Conservation (phyloP, 2,329 filamentous ascomycete species). For the Talaromyces sp. region DNA sequence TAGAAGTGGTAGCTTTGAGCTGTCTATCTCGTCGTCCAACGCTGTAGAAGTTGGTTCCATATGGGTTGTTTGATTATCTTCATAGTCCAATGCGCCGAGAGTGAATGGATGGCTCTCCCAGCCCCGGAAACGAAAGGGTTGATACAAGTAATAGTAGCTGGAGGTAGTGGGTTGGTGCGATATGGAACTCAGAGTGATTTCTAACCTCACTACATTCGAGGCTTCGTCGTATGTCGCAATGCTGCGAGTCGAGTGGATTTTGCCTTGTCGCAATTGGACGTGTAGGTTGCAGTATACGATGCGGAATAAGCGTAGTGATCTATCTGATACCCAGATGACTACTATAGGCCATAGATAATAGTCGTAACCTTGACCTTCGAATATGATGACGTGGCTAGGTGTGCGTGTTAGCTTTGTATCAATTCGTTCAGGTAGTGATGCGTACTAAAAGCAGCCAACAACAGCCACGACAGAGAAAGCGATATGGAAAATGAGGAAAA, state of each 20-base stretch:
- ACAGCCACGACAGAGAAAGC: slow-evolving; percentile 39
- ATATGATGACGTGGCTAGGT: slow-evolving; percentile 49
- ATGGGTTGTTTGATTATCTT: not conserved
- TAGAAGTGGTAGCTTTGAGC: not conserved
- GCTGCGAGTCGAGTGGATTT: slow-evolving; percentile 35
- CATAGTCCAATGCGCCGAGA: not conserved
- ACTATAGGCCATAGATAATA: slow-evolving; percentile 53
- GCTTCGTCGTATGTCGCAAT: slow-evolving; percentile 45
- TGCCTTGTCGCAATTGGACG: slow-evolving; percentile 24
- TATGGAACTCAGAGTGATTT: slow-evolving; percentile 40
- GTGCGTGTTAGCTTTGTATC: not conserved
- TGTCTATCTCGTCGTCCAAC: not conserved
- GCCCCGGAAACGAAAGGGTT: slow-evolving; percentile 7
- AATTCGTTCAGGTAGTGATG: slow-evolving; percentile 23
- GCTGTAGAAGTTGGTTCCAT: not conserved
- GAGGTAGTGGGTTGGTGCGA: not conserved
- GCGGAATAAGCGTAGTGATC: slow-evolving; percentile 45
- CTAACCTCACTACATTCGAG: slow-evolving; percentile 50
- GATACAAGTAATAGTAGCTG: slow-evolving; percentile 16
- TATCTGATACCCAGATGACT: slow-evolving; percentile 51
- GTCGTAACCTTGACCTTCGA: slow-evolving; percentile 48
- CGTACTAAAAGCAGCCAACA: slow-evolving; percentile 48
- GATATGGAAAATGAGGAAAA: slow-evolving; percentile 43
- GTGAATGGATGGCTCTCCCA: not conserved
- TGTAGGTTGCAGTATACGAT: slow-evolving; percentile 47